Evolutionary conservation across 1,139 yeast genomes (phyloP), one percentile per base, ranked within the genome.

Genomic region (Kodamaea derodonti): DNA sequence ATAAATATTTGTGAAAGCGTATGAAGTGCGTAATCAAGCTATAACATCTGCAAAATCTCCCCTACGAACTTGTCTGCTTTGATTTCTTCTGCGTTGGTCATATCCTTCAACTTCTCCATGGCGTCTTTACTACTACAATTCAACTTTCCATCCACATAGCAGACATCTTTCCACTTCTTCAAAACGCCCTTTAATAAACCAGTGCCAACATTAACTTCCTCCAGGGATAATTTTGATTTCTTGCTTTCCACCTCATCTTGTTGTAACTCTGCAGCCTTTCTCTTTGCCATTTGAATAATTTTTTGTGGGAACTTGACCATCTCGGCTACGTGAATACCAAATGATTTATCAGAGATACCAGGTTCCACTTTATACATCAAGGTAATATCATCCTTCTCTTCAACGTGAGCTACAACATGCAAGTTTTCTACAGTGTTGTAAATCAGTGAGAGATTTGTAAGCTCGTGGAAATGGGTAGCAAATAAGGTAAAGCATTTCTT

Each of bases 281-380:
- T 75, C 53, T 92, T 92, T 3, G 98, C 96, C 97, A 92, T 92
- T 37, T 78, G 75, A 33, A 92, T 78, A 32, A 92, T 92, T 56
- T 90, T 90, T 20, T 68, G 65, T 1, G 98, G 98, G 56, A 92
- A 92, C 46, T 85, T 82, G 24, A 92, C 97, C 30, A 90, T 78
- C 58, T 92, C 97, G 0, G 98, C 97, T 27, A 92, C 98, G 56
- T 92, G 95, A 32, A 92, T 88, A 60, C 98, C 98, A 61, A 92
- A 92, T 0, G 97, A 88, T 55, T 88, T 95, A 54, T 88, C 95
- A 3, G 95, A 80, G 36, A 88, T 76, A 11, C 98, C 98, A 1
- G 86, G 85, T 47, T 86, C 96, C 12, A 92, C 97, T 51, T 83
- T 85, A 60, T 90, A 92, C 50, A 92, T 67, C 44, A 92, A 68